These are phyloP conservation scores for Yamadazyma akitaensis DNA, from an alignment of 805 yeast species.

Conservation along the genomic window DNA sequence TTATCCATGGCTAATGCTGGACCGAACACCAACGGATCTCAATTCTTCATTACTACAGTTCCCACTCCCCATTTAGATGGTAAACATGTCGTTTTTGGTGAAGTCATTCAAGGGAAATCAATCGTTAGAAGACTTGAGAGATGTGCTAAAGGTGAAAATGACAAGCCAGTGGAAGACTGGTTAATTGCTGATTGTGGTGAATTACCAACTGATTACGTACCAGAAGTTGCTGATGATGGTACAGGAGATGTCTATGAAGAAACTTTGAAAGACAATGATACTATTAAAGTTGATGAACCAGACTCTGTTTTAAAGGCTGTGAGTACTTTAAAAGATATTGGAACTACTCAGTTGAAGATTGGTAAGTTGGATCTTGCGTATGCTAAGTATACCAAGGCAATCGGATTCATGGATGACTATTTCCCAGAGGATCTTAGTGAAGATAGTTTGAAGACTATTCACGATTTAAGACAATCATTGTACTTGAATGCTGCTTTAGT, in stretches of 20 bases:
- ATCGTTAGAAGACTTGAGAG: slow-evolving; percentile 76
- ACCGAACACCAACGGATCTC: slow-evolving; percentile 93
- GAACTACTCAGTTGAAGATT: slow-evolving; percentile 69
- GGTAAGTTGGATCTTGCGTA: slow-evolving; percentile 56
- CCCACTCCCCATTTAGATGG: slow-evolving; percentile 94
- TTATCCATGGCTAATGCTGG: slow-evolving; percentile 98
- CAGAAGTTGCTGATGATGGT: slow-evolving; percentile 62
- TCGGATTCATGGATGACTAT: slow-evolving; percentile 64
- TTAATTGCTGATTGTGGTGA: slow-evolving; percentile 77
- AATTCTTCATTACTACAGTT: slow-evolving; percentile 89
- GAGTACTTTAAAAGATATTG: slow-evolving; percentile 65
- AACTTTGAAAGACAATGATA: slow-evolving; percentile 67
- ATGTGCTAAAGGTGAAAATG: slow-evolving; percentile 58
- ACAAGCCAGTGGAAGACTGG: slow-evolving; percentile 70
- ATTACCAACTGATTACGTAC: slow-evolving; percentile 57
- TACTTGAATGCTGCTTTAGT: slow-evolving; percentile 73
- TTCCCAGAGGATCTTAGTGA: slow-evolving; percentile 66
- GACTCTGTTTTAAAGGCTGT: slow-evolving; percentile 67
- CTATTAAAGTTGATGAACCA: slow-evolving; percentile 56
- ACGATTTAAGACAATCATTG: slow-evolving; percentile 58
- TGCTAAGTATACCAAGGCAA: slow-evolving; percentile 70
- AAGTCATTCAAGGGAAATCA: slow-evolving; percentile 76
- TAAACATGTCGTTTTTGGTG: slow-evolving; percentile 95
- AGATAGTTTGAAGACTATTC: slow-evolving; percentile 48
- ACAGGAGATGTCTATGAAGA: slow-evolving; percentile 85